Percentiles rank a stretch among this genome's conserved stretches.
These are phyloP conservation scores for Rhynchospora tenuis DNA, from an alignment of 176 grass and related monocot genomes.

Conservation along the genomic window DNA sequence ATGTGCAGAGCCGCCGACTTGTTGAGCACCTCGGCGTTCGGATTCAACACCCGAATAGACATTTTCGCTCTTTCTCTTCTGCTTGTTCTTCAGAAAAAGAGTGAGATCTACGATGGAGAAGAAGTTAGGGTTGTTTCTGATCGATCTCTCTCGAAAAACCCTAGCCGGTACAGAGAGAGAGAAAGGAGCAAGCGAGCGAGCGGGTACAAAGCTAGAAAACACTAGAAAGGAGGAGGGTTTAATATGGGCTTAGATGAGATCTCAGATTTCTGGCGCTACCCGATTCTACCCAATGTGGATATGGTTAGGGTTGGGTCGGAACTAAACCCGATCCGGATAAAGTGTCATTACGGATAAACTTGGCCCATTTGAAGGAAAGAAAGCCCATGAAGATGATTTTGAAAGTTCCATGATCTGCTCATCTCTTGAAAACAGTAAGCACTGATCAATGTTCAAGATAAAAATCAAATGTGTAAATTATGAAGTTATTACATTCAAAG, in stretches of 20 bases:
- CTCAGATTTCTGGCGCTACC: background rate
- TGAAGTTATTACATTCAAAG: too few relatives aligned
- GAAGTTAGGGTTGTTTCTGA: background rate
- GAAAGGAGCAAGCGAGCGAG: background rate
- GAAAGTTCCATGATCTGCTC: too few relatives aligned
- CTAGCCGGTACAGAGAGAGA: constrained; percentile 6
- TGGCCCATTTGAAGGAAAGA: background rate
- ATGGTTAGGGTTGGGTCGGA: background rate
- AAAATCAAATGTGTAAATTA: too few relatives aligned
- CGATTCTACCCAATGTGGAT: background rate
- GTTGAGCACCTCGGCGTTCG: constrained; percentile 94
- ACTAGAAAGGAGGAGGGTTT: background rate
- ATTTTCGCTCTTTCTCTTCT: constrained; percentile 27
- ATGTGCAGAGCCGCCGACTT: constrained; percentile 95
- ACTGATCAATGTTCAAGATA: too few relatives aligned
- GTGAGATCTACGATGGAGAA: background rate
- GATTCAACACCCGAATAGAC: constrained; percentile 87
- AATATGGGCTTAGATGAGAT: background rate
- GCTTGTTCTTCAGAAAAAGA: background rate
- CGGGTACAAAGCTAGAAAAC: background rate
- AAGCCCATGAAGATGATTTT: too few relatives aligned
- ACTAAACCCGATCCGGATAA: background rate
- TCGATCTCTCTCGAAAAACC: background rate
- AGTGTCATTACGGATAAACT: too few relatives aligned
- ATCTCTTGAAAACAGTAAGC: too few relatives aligned